Evolutionary conservation across 345 rosid species (phyloP).

Genomic region (Syzygium oleosum): DNA sequence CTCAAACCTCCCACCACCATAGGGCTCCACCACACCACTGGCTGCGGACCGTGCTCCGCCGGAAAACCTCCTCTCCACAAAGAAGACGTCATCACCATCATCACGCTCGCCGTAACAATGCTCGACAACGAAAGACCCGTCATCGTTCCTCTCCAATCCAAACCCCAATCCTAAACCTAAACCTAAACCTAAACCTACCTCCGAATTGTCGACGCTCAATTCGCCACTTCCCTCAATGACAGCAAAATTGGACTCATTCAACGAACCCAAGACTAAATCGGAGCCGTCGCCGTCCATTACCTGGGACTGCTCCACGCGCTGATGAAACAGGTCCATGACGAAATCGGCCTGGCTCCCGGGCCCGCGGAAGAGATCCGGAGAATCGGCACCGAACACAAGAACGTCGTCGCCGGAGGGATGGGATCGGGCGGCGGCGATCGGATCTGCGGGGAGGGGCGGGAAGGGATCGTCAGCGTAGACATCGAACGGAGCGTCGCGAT

Average conservation of each 20-base stretch:
- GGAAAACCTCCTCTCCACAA: constrained; percentile 36
- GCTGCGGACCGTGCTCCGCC: constrained; percentile 12
- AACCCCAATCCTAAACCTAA: constrained; percentile 33
- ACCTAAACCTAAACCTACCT: constrained; percentile 37
- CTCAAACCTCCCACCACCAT: constrained; percentile 26
- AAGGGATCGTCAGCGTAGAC: constrained; percentile 2
- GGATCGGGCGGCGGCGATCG: constrained; percentile 7
- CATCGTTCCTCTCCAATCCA: constrained; percentile 7
- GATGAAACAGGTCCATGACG: constrained; percentile 87
- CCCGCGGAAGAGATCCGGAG: constrained; percentile 35
- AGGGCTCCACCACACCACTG: constrained; percentile 3
- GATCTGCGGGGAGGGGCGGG: constrained; percentile 9
- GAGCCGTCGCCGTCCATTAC: constrained; percentile 14
- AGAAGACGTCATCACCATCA: constrained; percentile 37
- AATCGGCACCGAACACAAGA: constrained; percentile 20
- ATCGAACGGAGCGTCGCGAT: background rate
- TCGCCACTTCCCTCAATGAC: constrained; percentile 28
- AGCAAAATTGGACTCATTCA: constrained; percentile 22
- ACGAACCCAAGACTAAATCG: constrained; percentile 24
- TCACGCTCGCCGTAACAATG: constrained; percentile 9
- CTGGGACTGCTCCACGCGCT: constrained; percentile 86
- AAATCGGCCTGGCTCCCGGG: constrained; percentile 61
- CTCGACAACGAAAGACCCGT: constrained; percentile 12
- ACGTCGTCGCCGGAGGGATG: constrained; percentile 2
- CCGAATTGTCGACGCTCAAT: constrained; percentile 24